phyloP scores from a whole-genome alignment of 2,329 filamentous ascomycete genomes.

The Aspergillus sp. region DNA sequence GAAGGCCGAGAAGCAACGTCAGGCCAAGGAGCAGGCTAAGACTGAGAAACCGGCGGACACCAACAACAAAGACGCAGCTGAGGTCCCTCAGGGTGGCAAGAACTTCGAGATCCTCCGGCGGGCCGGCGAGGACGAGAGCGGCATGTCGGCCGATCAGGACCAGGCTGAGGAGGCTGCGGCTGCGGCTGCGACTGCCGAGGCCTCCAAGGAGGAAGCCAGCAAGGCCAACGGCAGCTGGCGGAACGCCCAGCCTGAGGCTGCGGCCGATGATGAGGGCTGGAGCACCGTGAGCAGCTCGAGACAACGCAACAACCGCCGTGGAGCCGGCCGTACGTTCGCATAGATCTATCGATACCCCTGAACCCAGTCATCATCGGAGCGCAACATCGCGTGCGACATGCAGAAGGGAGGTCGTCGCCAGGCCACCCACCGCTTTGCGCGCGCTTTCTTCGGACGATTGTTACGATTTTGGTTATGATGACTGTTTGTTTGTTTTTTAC shows the following conservation, averaged over 20 bases:
- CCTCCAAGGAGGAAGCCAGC: conserved; percentile 51
- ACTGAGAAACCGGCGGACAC: conserved; percentile 34
- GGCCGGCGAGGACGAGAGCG: conserved; percentile 47
- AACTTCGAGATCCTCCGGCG: conserved; percentile 58
- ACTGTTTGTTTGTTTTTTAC: conserved; percentile 21
- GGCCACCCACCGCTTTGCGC: not conserved
- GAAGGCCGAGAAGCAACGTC: conserved; percentile 62
- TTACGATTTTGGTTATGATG: conserved; percentile 26
- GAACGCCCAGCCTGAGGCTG: conserved; percentile 30
- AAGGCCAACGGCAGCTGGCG: conserved; percentile 45
- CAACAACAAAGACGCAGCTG: conserved; percentile 41
- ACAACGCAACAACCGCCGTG: conserved; percentile 46
- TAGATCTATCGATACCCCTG: conserved; percentile 38
- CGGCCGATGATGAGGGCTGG: conserved; percentile 47
- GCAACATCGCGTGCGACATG: conserved; percentile 9
- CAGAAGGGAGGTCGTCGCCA: not conserved
- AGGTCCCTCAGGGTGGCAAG: conserved; percentile 44
- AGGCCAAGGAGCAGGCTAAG: conserved; percentile 37
- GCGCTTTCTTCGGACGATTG: conserved; percentile 5
- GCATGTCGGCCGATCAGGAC: conserved; percentile 52
- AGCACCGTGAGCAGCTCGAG: conserved; percentile 45
- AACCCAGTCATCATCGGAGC: conserved; percentile 19
- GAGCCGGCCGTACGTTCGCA: conserved; percentile 38
- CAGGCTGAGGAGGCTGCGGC: conserved; percentile 47
- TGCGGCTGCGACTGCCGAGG: conserved; percentile 47